Conservation (phyloP, 164 flowering plant species). For the Umbellularia californica region DNA sequence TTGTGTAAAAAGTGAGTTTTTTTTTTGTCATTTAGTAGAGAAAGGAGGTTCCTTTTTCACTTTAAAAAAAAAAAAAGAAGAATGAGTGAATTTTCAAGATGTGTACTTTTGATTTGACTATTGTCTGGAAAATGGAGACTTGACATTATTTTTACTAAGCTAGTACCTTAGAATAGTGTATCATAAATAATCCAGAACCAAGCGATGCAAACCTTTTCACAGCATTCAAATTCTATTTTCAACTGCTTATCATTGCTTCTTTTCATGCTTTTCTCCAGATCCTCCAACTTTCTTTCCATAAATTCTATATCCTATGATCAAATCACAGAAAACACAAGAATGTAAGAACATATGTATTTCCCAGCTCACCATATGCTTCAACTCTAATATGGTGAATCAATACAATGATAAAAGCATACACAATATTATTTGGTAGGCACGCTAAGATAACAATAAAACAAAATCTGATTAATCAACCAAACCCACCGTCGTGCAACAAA, state of each 20-base stretch:
- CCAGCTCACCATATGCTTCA: neutral
- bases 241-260: conserved; percentile 98
- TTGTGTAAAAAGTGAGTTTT: too few relatives aligned
- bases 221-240: conserved; percentile 81
- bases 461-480: too few relatives aligned
- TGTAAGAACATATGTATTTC: neutral
- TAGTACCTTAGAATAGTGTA: neutral
- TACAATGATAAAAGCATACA: neutral
- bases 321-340: conserved; percentile 6
- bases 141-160: too few relatives aligned
- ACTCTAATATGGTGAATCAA: neutral
- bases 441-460: neutral
- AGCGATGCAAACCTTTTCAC: conserved; percentile 49
- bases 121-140: too few relatives aligned
- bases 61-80: too few relatives aligned
- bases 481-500: too few relatives aligned
- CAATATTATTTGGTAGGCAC: neutral
- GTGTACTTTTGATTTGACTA: too few relatives aligned
- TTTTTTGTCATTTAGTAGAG: too few relatives aligned
- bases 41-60: too few relatives aligned
- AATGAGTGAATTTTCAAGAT: too few relatives aligned
- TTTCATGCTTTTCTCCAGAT: conserved; percentile 97
- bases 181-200: neutral
- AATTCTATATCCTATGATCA: conserved; percentile 79
- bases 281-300: conserved; percentile 75